Evolutionary conservation across 2,329 filamentous ascomycete genomes (phyloP).

Genomic region (Canariomyces notabilis): DNA sequence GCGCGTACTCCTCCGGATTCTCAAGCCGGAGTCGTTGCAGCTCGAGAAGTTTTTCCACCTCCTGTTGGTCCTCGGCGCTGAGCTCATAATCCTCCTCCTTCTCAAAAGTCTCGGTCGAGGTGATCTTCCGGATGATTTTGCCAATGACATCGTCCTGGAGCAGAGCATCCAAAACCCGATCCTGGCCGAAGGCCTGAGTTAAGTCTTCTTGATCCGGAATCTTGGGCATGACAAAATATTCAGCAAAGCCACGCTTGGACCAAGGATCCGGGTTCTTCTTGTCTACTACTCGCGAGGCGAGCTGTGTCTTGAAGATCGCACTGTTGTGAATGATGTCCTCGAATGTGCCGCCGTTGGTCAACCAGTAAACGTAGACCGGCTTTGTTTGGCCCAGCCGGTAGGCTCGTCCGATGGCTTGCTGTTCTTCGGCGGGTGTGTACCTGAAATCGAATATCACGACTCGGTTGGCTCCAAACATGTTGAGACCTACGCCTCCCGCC

Average conservation of each 20-base stretch:
- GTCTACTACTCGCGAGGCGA: slow-evolving; percentile 76
- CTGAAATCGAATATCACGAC: slow-evolving; percentile 81
- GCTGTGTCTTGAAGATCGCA: slow-evolving; percentile 74
- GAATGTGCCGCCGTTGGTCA: slow-evolving; percentile 72
- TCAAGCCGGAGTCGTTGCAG: slow-evolving; percentile 20
- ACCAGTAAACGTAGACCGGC: slow-evolving; percentile 77
- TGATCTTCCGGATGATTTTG: slow-evolving; percentile 49
- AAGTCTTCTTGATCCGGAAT: slow-evolving; percentile 33
- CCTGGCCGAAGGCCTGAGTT: slow-evolving; percentile 52
- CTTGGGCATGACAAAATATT: slow-evolving; percentile 57
- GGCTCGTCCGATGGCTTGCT: slow-evolving; percentile 80
- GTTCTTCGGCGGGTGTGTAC: slow-evolving; percentile 76
- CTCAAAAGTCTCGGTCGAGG: slow-evolving; percentile 68
- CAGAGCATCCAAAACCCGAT: slow-evolving; percentile 53
- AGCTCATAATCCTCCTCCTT: slow-evolving; percentile 61
- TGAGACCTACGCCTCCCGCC: slow-evolving; percentile 78
- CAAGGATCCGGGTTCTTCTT: slow-evolving; percentile 69
- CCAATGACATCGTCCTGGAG: slow-evolving; percentile 33
- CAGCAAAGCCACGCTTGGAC: slow-evolving; percentile 50
- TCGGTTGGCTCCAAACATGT: slow-evolving; percentile 77
- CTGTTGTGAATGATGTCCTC: slow-evolving; percentile 70
- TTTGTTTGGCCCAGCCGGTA: slow-evolving; percentile 83
- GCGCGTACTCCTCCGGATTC: slow-evolving; percentile 21
- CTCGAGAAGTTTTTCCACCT: slow-evolving; percentile 42
- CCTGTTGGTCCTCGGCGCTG: slow-evolving; percentile 54